Percentiles rank a stretch among this genome's conserved stretches.
phyloP scores from a whole-genome alignment of 352 stramenopile genomes.

The Pythium scleroteichum region DNA sequence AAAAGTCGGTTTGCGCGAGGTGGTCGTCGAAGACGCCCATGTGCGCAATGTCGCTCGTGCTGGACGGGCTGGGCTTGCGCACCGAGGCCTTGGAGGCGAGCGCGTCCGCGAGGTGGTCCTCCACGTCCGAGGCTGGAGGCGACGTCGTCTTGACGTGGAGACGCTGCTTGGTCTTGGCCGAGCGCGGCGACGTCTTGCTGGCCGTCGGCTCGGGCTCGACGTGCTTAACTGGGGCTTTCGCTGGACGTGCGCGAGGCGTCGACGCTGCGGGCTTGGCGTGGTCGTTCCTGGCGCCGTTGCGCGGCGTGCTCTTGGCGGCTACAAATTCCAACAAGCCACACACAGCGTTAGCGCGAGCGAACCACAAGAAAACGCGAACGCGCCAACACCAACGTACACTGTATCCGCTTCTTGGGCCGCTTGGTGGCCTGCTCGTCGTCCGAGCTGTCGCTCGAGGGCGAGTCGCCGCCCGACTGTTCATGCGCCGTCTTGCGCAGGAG shows the following conservation, averaged over 20 bases:
- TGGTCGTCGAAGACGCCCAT: slow-evolving; percentile 39
- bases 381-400: slow-evolving; percentile 17
- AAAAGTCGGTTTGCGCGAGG: slow-evolving; percentile 29
- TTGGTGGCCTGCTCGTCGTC: slow-evolving; percentile 35
- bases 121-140: slow-evolving; percentile 2
- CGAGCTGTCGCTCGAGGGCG: slow-evolving; percentile 31
- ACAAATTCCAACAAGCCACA: background rate
- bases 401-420: slow-evolving; percentile 29
- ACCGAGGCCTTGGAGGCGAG: slow-evolving; percentile 2
- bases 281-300: slow-evolving; percentile 15
- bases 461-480: slow-evolving; percentile 40
- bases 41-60: slow-evolving; percentile 47
- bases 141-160: slow-evolving; percentile 28
- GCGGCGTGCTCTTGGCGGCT: slow-evolving; percentile 23
- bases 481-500: slow-evolving; percentile 68
- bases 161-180: slow-evolving; percentile 5
- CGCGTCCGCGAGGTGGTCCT: background rate
- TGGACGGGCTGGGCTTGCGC: slow-evolving; percentile 56
- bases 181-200: slow-evolving; percentile 10
- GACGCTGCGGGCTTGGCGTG: slow-evolving; percentile 3
- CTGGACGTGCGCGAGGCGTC: background rate
- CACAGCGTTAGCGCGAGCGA: too few relatives aligned
- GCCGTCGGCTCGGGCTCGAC: background rate
- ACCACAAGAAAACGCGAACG: background rate
- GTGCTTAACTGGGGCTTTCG: background rate